phyloP scores from a whole-genome alignment of 371 early-diverging fungal species.

The Mucor lusitanicus region DNA sequence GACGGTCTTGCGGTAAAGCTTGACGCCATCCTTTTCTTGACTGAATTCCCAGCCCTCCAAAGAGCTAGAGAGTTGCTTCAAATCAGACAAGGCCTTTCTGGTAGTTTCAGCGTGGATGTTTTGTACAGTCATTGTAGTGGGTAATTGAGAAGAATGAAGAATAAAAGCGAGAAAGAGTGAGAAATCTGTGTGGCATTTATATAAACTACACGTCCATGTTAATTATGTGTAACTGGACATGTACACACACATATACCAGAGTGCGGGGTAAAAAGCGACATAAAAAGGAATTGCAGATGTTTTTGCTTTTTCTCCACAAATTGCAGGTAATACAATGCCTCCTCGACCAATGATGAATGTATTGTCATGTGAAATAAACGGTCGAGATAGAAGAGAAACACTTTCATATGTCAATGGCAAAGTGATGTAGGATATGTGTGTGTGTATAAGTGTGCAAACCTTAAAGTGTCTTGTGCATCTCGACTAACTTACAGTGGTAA shows the following conservation, averaged over 20 bases:
- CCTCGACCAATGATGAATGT: not conserved
- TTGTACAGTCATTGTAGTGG: not conserved
- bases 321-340: not conserved
- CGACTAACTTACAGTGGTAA: not conserved
- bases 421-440: not conserved
- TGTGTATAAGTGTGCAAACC: not conserved
- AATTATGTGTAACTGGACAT: not conserved
- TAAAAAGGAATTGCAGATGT: not conserved
- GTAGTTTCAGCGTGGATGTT: conserved; percentile 22
- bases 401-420: not conserved
- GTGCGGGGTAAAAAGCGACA: not conserved
- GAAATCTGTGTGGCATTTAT: not conserved
- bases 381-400: not conserved
- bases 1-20: conserved; percentile 23
- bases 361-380: not conserved
- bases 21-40: conserved; percentile 28
- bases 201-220: not conserved
- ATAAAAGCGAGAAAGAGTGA: not conserved
- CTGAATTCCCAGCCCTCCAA: conserved; percentile 28
- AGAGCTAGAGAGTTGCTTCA: conserved; percentile 23
- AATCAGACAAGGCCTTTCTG: conserved; percentile 15
- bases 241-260: not conserved
- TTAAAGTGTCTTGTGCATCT: not conserved
- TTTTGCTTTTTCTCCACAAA: not conserved
- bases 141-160: not conserved